Base-by-base conservation (phyloP, 768 basidiomycete species). In the Gymnopilus dilepis region DNA sequence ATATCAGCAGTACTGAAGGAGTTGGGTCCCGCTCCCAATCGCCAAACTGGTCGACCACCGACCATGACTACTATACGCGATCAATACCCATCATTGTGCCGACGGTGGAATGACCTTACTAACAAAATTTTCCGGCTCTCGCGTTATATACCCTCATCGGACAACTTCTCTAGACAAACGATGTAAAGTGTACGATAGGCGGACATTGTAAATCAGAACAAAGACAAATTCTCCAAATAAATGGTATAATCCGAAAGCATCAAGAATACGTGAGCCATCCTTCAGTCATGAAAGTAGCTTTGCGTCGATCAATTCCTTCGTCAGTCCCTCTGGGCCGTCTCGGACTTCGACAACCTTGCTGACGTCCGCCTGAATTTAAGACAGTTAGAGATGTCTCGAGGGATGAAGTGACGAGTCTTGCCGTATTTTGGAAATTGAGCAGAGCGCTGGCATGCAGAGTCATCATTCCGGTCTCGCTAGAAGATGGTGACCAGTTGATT, bases 391-490 rank as follows among this genome's bases (percentile, higher is more conserved):
- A 21, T 0, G 17, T 31, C 15, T 42, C 24, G 21, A 34, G 22
- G 37, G 8, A 21, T 56, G 62, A 41, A 41, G 48, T 13, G 22
- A 19, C 31, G 9, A 19, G 37, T 78, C 88, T 73, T 65, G 92
- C 95, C 56, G 86, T 86, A 42, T 77, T 81, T 72, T 95, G 91
- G 76, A 97, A 96, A 65, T 89, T 84, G 54, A 92, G 70, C 41
- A 92, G 78, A 34, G 89, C 90, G 64, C 91, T 94, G 2, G 94
- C 94, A 67, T 97, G 92, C 5, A 97, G 80, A 4, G 94, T 93
- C 60, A 85, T 78, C 66, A 93, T 78, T 26, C 86, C 83, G 30
- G 84, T 94, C 72, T 95, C 94, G 67, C 87, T 89, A 7, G 87
- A 82, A 3, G 78, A 82, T 17, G 94, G 95, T 24, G 86, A 84